A percentile compares a stretch with the other conserved stretches of the same genome.
Conservation (phyloP, 192 early-diverging fungal genomes). For the Funneliformis mosseae region DNA sequence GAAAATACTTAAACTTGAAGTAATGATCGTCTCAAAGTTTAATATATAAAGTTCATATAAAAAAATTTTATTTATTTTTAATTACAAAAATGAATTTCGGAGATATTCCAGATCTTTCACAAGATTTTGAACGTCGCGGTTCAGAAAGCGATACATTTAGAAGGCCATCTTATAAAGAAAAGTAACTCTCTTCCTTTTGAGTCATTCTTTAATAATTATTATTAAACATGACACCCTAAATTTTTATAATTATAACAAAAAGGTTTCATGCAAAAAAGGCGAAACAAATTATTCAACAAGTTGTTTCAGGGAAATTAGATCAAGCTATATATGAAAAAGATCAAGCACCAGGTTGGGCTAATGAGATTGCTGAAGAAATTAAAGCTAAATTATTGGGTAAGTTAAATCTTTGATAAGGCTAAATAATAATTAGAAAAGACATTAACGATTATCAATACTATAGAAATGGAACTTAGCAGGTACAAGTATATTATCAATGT, state of each 20-base stretch:
- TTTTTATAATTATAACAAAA: neutral
- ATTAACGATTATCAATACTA: neutral
- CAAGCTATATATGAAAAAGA: slow-evolving; percentile 35
- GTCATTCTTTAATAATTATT: no score
- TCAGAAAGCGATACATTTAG: neutral
- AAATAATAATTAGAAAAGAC: neutral
- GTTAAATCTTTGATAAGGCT: neutral
- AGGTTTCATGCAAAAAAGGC: slow-evolving; percentile 16
- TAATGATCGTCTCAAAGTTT: no score
- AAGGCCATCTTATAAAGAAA: neutral
- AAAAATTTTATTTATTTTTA: no score
- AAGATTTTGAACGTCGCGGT: neutral
- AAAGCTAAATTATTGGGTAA: slow-evolving; percentile 28
- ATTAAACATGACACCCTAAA: neutral
- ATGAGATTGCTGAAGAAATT: slow-evolving; percentile 33
- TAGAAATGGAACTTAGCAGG: slow-evolving; percentile 25
- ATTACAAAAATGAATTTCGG: no score
- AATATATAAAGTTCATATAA: no score
- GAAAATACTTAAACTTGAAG: neutral
- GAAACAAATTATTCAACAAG: slow-evolving; percentile 18
- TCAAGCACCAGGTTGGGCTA: slow-evolving; percentile 32
- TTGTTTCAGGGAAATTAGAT: slow-evolving; percentile 26
- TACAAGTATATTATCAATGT: slow-evolving; percentile 36
- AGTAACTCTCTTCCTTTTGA: neutral
- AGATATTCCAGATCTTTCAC: no score